Evolutionary conservation across 1,139 yeast species (phyloP).

Genomic region (Yarrowia galli): DNA sequence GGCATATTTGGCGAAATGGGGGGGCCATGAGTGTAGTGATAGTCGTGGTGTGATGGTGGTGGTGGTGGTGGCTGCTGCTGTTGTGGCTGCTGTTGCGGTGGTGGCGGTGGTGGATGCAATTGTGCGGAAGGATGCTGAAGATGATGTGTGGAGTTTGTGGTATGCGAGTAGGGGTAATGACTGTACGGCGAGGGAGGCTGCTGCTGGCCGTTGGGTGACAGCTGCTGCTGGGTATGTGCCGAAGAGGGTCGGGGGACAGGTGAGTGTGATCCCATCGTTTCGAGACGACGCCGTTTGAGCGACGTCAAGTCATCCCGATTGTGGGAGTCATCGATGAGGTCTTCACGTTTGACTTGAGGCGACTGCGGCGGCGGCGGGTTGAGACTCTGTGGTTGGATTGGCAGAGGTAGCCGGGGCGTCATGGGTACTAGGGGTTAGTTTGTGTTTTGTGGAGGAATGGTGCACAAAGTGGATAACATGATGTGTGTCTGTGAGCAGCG

Average conservation of each 20-base stretch:
- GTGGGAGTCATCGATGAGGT: constrained; percentile 5
- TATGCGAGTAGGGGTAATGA: constrained; percentile 34
- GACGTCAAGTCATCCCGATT: constrained; percentile 22
- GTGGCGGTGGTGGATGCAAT: constrained; percentile 23
- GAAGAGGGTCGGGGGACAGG: constrained; percentile 33
- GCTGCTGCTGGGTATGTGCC: constrained; percentile 20
- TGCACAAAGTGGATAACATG: background rate
- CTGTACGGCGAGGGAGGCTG: constrained; percentile 28
- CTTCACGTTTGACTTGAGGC: constrained; percentile 20
- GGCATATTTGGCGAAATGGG: constrained; percentile 24
- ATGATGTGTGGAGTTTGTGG: constrained; percentile 5
- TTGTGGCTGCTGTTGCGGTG: constrained; percentile 1
- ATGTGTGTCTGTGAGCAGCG: background rate
- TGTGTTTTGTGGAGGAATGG: background rate
- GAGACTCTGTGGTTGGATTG: constrained; percentile 28
- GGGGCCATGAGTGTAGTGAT: constrained; percentile 31
- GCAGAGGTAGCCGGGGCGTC: constrained; percentile 38
- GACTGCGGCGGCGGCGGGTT: constrained; percentile 35
- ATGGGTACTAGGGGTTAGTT: constrained; percentile 34
- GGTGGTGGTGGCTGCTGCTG: constrained; percentile 1
- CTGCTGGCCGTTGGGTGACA: constrained; percentile 18
- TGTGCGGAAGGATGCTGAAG: constrained; percentile 15
- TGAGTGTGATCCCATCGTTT: constrained; percentile 8
- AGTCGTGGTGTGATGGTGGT: constrained; percentile 16
- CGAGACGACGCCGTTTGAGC: constrained; percentile 31